Base-by-base conservation (phyloP, 1,284 basidiomycete genomes). In the Uromyces viciae-fabae region DNA sequence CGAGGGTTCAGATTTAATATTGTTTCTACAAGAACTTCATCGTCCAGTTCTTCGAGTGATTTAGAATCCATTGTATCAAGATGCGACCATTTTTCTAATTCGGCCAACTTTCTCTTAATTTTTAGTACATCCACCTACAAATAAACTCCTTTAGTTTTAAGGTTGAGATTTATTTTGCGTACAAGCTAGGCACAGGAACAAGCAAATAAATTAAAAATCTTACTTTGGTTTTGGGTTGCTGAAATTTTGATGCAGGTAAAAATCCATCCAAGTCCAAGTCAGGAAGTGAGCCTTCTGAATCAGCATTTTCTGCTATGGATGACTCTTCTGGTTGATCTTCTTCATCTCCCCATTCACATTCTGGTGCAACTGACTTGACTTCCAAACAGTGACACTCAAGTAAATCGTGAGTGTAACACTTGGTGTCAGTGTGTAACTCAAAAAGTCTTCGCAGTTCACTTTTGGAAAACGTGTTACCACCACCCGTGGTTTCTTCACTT, bases 391-490 rank as follows among this genome's bases (percentile, higher is more conserved):
- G 76, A 64, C 85, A 87, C 5, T 83, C 82, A 11, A 84, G 85
- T 84, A 86, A 84, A 85, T 89, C 94, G 83, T 97, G 97, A 1
- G 96, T 98, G 81, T 95, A 92, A 87, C 94, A 98, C 2, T 89
- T 87, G 0, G 95, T 96, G 75, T 91, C 88, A 0, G 89, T 87
- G 86, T 96, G 91, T 52, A 98, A 88, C 9, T 91, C 92, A 87
- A 99, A 99, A 83, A 99, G 93, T 85, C 95, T 94, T 68, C 91
- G 74, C 33, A 86, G 76, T 71, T 86, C 83, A 25, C 83, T 83
- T 54, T 82, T 82, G 11, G 85, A 83, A 66, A 85, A 85, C 0
- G 84, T 64, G 43, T 75, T 74, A 31, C 71, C 66, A 42, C 73
- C 49, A 52, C 43, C 42, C n/a, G 28, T 31, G 54, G 40, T 49